phyloP scores from a whole-genome alignment of 352 stramenopile species.

The Phytophthora litchii region DNA sequence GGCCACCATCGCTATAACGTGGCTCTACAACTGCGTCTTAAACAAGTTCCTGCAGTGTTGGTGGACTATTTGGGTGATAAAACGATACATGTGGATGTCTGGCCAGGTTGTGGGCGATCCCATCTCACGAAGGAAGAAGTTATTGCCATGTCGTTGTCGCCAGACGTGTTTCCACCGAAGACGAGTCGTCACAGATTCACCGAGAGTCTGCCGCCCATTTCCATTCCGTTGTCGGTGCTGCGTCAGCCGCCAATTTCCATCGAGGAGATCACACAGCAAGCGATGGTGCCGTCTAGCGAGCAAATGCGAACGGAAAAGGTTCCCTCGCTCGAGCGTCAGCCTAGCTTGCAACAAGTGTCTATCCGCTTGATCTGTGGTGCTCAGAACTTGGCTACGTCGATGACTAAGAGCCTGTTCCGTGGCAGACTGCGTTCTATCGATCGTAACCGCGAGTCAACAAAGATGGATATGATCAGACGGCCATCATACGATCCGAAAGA shows the following conservation, averaged over 20 bases:
- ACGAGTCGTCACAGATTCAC: conserved; percentile 86
- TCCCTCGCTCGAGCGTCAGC: conserved; percentile 32
- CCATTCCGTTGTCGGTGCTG: conserved; percentile 76
- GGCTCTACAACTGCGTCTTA: conserved; percentile 67
- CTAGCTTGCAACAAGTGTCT: conserved; percentile 69
- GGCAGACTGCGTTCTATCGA: conserved; percentile 73
- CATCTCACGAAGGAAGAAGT: conserved; percentile 80
- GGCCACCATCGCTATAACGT: conserved; percentile 87
- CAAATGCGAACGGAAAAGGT: conserved; percentile 18
- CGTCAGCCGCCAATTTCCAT: conserved; percentile 66
- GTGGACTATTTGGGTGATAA: conserved; percentile 82
- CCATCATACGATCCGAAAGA: conserved; percentile 63
- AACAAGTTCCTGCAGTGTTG: conserved; percentile 76
- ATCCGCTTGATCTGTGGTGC: conserved; percentile 79
- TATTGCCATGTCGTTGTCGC: conserved; percentile 82
- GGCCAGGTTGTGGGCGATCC: conserved; percentile 70
- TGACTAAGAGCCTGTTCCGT: conserved; percentile 77
- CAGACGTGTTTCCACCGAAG: conserved; percentile 85
- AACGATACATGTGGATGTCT: conserved; percentile 81
- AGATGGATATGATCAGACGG: conserved; percentile 78
- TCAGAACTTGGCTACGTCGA: conserved; percentile 70
- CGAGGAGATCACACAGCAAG: conserved; percentile 36
- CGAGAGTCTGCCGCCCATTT: conserved; percentile 81
- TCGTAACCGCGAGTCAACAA: conserved; percentile 41
- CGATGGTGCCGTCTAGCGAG: conserved; percentile 9